A percentile compares a stretch with the other conserved stretches of the same genome.
These are phyloP conservation scores for Lomentospora prolificans DNA, from an alignment of 2,329 filamentous ascomycete genomes.

Conservation along the genomic window DNA sequence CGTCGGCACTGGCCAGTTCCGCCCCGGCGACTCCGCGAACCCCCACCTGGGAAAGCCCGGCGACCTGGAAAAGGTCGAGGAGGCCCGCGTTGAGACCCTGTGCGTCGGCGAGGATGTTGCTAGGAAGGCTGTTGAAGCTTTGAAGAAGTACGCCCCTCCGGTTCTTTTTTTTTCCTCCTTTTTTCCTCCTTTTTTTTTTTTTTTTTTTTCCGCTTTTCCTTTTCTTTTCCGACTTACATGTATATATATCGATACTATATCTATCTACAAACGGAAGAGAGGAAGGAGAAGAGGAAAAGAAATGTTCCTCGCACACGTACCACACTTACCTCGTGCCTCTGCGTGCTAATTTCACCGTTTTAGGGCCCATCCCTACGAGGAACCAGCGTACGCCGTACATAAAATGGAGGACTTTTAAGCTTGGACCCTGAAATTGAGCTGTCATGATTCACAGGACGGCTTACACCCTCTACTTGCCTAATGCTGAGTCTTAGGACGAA, in stretches of 20 bases:
- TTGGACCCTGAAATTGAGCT: too few species aligned
- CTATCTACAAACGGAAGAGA: too few species aligned
- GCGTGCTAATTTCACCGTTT: too few species aligned
- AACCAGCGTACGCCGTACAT: constrained; percentile 37
- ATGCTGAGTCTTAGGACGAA: too few species aligned
- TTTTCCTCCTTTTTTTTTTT: neutral
- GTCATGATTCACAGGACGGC: neutral
- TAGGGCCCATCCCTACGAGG: constrained; percentile 43
- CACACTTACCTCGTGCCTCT: too few species aligned
- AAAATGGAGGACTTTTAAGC: constrained; percentile 36
- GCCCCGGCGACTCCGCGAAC: constrained; percentile 49
- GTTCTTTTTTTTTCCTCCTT: constrained; percentile 2
- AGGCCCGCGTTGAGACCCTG: constrained; percentile 53
- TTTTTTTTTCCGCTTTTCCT: constrained; percentile 14
- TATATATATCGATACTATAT: too few species aligned
- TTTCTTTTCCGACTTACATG: too few species aligned
- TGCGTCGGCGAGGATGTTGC: constrained; percentile 49
- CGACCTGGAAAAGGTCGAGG: constrained; percentile 46
- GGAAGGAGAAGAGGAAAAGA: constrained; percentile 14
- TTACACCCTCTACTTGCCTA: neutral
- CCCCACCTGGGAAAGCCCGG: constrained; percentile 52
- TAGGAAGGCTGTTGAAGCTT: constrained; percentile 46
- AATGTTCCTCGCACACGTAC: too few species aligned
- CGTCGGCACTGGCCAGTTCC: constrained; percentile 55
- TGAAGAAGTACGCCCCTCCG: constrained; percentile 47